Base-by-base conservation (phyloP, 2,329 filamentous ascomycete species). In the Catunica adiposa region DNA sequence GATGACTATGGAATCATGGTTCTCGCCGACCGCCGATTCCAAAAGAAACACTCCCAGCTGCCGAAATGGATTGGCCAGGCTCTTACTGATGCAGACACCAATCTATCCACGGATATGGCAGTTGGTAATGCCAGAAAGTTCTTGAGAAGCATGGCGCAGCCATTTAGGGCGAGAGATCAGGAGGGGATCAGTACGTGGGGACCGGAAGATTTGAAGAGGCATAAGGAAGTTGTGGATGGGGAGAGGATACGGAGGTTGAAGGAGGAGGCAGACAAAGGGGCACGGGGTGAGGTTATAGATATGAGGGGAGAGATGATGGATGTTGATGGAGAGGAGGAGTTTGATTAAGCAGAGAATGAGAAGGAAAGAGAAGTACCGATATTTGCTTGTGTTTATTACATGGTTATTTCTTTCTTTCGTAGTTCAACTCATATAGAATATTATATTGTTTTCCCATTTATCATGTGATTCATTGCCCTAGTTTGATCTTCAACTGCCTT, bases 1-100 rank as follows among this genome's bases (percentile, higher is more conserved):
- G 94, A 98, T 65, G 92, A 98, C 68, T 98, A 98, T 68, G 92
- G 92, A n/a, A 87, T 98, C 73, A 98, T 98, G 92, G 90, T 98
- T 3, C 75, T 98, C 26, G 92, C 94, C 1, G 92, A 98, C 67
- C 83, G 87, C 44, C 81, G 92, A 17, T 98, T 96, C 68, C 83
- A 88, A 66, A 94, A 92, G 71, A 97, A 97, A 70, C 77, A 89
- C 38, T 75, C 69, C 2, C 94, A 98, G 69, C 74, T 98, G 26
- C 92, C 92, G 9, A 95, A 95, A 66, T 98, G 92, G 92, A 98
- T 98, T 64, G 86, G 83, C 60, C 85, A 94, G 65, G 89, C 85
- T 2, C 76, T 98, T 59, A 73, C 86, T 31, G 89, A 95, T 52
- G 83, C 83, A 22, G 89, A 95, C 62, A 82, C 84, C 9, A 96